Base-by-base conservation (phyloP, 2,329 filamentous ascomycete species). In the Aspergillus jensenii region DNA sequence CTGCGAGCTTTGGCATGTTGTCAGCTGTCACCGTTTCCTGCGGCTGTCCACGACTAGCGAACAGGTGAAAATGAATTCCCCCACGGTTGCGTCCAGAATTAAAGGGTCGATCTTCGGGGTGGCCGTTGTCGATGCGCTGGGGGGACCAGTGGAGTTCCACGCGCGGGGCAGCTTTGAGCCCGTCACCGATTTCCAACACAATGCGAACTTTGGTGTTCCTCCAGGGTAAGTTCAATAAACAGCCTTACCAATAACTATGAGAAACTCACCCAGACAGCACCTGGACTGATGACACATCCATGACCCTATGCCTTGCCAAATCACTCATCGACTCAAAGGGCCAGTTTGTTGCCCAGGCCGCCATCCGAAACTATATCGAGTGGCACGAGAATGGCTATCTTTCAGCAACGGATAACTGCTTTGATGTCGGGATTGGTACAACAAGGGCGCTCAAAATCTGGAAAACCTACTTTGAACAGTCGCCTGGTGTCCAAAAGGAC, bases 231-330 rank as follows among this genome's bases (percentile, higher is more conserved):
- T 12, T 19, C 23, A 21, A 37, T 21, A 9, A 23, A 9, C 15
- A 19, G 15, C 4, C 25, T 11, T 17, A n/a, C 4, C 23, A 48
- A 3, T 7, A 47, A 39, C 21, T 35, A 19, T n/a, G 9, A 25
- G 15, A 17, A 27, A 35, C 27, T 56, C 44, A 49, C 23, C 31
- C 19, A 27, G 12, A 6, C 2, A 71, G 69, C 9, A 70, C 68
- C 35, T 79, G 75, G 65, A 78, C 76, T 4, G 77, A 79, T 61
- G 77, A 79, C 58, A 78, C 75, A 1, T 72, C 74, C 12, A 76
- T 79, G 74, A 75, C 77, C 4, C 66, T 79, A 11, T 78, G 76
- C 48, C 71, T 79, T 5, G 73, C 74, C 2, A 65, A 73, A 44
- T 74, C 76, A 19, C 65, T 79, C 14, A 70, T 74, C 52, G 68